Base-by-base conservation (phyloP, 2,329 filamentous ascomycete genomes). In the Fusarium sp. region DNA sequence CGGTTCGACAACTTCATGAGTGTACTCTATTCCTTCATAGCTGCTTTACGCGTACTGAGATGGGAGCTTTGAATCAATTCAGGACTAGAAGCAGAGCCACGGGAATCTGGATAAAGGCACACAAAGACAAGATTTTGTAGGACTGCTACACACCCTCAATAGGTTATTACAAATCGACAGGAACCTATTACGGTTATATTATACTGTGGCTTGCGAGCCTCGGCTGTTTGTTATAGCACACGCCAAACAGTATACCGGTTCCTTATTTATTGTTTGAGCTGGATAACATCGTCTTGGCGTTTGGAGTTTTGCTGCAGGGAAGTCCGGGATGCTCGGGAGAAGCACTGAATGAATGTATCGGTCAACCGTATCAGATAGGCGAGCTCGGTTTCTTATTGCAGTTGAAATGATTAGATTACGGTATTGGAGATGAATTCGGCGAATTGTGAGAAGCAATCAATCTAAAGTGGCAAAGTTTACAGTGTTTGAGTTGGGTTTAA, bases 261-360 rank as follows among this genome's bases (percentile, higher is more conserved):
- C 22, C 22, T 41, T 29, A 13, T 28, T 28, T 60, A 6, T 39
- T 24, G 8, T 39, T 29, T 32, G 40, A 28, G 29, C 19, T 15
- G 28, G 38, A 45, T 6, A 22, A 11, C 13, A 48, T 32, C 41
- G 31, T 53, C 8, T 10, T 29, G 13, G 13, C 7, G n/a, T 36
- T 59, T 38, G 22, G 46, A 42, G 26, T 11, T 15, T 32, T 24
- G 15, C 26, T 13, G 15, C 25, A 29, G 36, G 41, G 29, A 24
- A 29, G 13, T 36, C 26, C 61, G 62, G 62, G 55, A 66, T 43
- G 46, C 53, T 51, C 62, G 62, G 62, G 49, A 51, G 48, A n/a
- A 45, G 39, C 45, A 7, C 22, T 35, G n/a, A 39, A 15, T 35
- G n/a, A 39, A 15, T 7, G 32, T 25, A 63, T 66, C 55, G 62